Evolutionary conservation across 1,139 yeast species (phyloP), one percentile per base, ranked within the genome.

Genomic region (Candida glucosophila): DNA sequence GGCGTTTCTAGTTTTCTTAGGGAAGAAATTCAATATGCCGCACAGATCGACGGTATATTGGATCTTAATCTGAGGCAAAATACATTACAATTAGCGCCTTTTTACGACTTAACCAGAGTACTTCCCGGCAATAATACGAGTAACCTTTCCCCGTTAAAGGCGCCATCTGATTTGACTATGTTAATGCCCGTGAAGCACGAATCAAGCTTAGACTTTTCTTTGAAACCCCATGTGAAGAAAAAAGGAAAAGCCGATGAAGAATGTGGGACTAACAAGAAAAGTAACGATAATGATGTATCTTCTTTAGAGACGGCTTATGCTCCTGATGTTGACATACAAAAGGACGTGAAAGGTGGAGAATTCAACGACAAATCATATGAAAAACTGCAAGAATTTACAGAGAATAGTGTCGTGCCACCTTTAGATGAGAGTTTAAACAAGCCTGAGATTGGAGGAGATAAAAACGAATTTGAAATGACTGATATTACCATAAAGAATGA

Each of bases 81-180:
- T 4, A 27, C 34, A 10, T 22, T 23, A 12, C 28, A 30, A n/a
- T 19, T 29, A 11, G 12, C 28, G 6, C 26, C 58, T 2, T 39
- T 46, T 8, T 44, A 41, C 29, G 61, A 56, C 6, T 37, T 55
- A 28, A 55, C 62, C 13, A 41, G 48, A 31, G 54, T 52, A 9
- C 33, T 40, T 19, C 50, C 49, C 9, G 36, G 27, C 14, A 33
- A 29, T 6, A 34, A 27, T 30, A 36, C 22, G 28, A 41, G 28
- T 31, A 29, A 24, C 13, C 26, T 52, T 13, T 55, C 60, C 1
- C 64, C 62, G 1, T 44, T 55, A 12, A 56, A 58, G 33, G 43
- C 40, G 11, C 41, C 47, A 3, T 43, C 54, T 6, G 67, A 59
- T 26, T 55, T 60, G 27, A 60, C 67, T 1, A 58, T 58, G 65